Evolutionary conservation across 345 rosid genomes (phyloP), one percentile per base, ranked within the genome.

Genomic region (Limnanthes douglasii): DNA sequence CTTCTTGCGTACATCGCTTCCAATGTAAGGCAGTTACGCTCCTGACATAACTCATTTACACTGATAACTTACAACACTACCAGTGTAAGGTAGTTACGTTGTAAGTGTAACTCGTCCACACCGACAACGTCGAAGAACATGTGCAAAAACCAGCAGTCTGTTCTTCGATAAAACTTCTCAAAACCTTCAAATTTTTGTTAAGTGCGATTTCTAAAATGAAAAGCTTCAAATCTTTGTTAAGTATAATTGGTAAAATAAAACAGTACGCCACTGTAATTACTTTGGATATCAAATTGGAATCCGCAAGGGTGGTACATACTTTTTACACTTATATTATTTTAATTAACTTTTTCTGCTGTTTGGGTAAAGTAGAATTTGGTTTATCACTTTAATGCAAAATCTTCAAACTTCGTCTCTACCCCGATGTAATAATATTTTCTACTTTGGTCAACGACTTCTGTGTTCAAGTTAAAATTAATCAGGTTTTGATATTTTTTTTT

Each of bases 321-420:
- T 25, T 43, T 25, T 56, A 4, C 11, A 56, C 56, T 4, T 55
- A 19, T 18, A 56, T 35, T 12, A 56, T 49, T 0, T 13, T 56
- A 4, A 9, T 56, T n/a, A 49, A 56, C n/a, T 56, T 45, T 17
- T 44, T 56, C 28, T 49, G 61, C 9, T 15, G 41, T 12, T 43
- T 44, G 44, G 36, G 38, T 12, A 2, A 11, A 0, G 10, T 49
- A 17, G 26, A 49, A 36, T 5, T 52, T 11, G 57, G 38, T 22
- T 52, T 52, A 16, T 52, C 51, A 35, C 13, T 43, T 37, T 31
- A 29, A 8, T 39, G 51, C 0, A 52, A 43, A 37, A 52, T 52
- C 38, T 16, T 52, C 37, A 52, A 52, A 13, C 50, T 52, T 43
- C 50, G 57, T 30, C 37, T 8, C 24, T 12, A 31, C 34, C 57